A percentile compares a stretch with the other conserved stretches of the same genome.
Evolutionary conservation across 306 rosid species (phyloP).

Genomic region (Malus orientalis): DNA sequence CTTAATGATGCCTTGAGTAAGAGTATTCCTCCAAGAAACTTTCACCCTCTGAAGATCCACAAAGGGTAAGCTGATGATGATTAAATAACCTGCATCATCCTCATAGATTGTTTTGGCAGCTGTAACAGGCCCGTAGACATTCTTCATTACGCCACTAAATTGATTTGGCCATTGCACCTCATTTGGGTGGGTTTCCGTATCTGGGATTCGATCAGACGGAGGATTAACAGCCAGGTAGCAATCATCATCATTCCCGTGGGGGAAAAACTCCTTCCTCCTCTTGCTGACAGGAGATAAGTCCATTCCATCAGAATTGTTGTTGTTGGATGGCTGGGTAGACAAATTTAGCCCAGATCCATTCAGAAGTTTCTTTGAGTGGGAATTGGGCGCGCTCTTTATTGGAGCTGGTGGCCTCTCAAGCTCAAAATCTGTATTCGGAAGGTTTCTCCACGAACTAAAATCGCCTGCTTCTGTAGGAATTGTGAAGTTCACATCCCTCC

Average conservation of each 20-base stretch:
- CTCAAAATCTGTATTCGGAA: constrained; percentile 78
- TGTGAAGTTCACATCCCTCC: constrained; percentile 69
- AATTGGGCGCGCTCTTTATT: constrained; percentile 39
- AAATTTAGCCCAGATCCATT: constrained; percentile 69
- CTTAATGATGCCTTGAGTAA: constrained; percentile 73
- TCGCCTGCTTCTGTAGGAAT: constrained; percentile 80
- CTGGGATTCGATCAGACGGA: constrained; percentile 52
- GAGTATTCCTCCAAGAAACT: constrained; percentile 92
- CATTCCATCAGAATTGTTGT: constrained; percentile 46
- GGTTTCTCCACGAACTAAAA: constrained; percentile 85
- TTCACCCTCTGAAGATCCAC: constrained; percentile 85
- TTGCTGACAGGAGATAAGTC: constrained; percentile 69
- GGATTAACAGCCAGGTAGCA: constrained; percentile 68
- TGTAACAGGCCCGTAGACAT: constrained; percentile 71
- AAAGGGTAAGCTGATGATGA: constrained; percentile 75
- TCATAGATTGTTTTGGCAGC: constrained; percentile 89
- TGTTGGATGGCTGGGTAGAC: constrained; percentile 52
- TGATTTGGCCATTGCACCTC: constrained; percentile 56
- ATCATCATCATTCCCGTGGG: constrained; percentile 58
- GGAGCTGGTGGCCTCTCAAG: constrained; percentile 65
- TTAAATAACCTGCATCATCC: constrained; percentile 73
- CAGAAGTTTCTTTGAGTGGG: constrained; percentile 68
- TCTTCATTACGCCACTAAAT: constrained; percentile 86
- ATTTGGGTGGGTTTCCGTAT: constrained; percentile 43
- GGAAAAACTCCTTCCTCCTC: constrained; percentile 66